Percentiles rank a stretch among this genome's conserved stretches.
Evolutionary conservation across 495 filamentous ascomycete genomes (phyloP).

Genomic region (Recurvomyces mirabilis): DNA sequence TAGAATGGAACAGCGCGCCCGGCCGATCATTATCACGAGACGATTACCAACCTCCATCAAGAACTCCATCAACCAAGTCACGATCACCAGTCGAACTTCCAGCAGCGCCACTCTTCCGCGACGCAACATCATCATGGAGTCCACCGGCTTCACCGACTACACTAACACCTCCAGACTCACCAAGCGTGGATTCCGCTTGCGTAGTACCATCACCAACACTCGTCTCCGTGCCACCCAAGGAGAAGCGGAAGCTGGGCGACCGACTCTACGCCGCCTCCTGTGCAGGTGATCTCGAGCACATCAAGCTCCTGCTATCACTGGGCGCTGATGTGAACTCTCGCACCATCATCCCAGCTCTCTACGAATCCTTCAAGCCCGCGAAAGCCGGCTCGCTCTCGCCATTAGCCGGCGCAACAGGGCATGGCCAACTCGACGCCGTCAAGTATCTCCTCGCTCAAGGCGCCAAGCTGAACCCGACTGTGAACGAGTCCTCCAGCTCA

Average conservation of each 20-base stretch:
- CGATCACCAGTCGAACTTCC: conserved; percentile 3
- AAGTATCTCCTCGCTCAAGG: conserved; percentile 16
- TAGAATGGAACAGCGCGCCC: conserved; percentile 7
- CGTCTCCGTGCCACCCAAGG: background rate
- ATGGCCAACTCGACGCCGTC: conserved; percentile 15
- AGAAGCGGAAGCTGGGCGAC: conserved; percentile 7
- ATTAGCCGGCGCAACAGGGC: conserved; percentile 15
- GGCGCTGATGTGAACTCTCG: conserved; percentile 12
- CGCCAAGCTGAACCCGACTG: conserved; percentile 12
- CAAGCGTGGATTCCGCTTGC: background rate
- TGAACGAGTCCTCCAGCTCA: conserved; percentile 12
- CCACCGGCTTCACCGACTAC: too few species aligned
- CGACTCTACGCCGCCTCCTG: conserved; percentile 16
- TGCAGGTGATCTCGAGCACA: conserved; percentile 10
- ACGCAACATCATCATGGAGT: conserved; percentile 13
- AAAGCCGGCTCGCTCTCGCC: conserved; percentile 16
- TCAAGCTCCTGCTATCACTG: conserved; percentile 15
- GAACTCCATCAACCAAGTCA: background rate
- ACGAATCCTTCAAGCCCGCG: conserved; percentile 20
- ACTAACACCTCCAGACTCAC: too few species aligned
- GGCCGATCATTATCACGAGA: conserved; percentile 12
- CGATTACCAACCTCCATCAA: conserved; percentile 12
- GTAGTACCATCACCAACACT: background rate
- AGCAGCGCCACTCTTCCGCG: conserved; percentile 9
- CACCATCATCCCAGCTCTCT: conserved; percentile 9